Evolutionary conservation across 2,329 filamentous ascomycete species (phyloP), one percentile per base, ranked within the genome.

Genomic region (Massarina eburnea): DNA sequence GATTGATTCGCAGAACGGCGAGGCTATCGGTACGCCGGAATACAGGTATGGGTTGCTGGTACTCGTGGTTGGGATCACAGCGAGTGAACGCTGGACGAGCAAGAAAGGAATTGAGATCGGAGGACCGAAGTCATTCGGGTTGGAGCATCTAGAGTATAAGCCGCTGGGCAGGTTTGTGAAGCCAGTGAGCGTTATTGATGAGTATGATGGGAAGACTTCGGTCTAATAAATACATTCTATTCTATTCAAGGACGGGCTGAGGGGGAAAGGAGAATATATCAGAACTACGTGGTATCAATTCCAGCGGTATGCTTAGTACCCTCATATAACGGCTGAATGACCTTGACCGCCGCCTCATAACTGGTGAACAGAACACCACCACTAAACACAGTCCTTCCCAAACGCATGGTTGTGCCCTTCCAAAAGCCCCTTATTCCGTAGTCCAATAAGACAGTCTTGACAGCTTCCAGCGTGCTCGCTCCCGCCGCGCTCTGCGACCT

Each of bases 401-500:
- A 59, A 45, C 85, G 74, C 84, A 88, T 87, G 0, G 81, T 81
- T 26, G 83, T 87, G 1, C 84, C 84, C 47, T 78, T 81, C 84
- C 84, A 88, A 49, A 86, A 82, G 0, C 79, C 83, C 30, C 71
- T 74, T 2, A 85, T 52, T 0, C 84, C 84, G 51, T 79, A 77
- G 52, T 85, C 81, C 0, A 68, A 62, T 41, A 81, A 61, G 3
- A 87, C 73, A 41, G 74, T 77, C 40, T 67, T 71, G 3, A 83
- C 71, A 0, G 83, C 82, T 49, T 85, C 80, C 0, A 71, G 63
- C 2, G 81, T 82, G 1, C 76, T 79, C 2, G 79, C 78, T 4
- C 80, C 82, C 18, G 74, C 72, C 0, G 81, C 80, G 39, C 78
- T 80, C 61, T 86, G 83, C 19, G 78, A 77, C 36, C 81, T 71